These are phyloP conservation scores for Syzygium syzygioides DNA, from an alignment of 441 rosid genomes.

Conservation along the genomic window DNA sequence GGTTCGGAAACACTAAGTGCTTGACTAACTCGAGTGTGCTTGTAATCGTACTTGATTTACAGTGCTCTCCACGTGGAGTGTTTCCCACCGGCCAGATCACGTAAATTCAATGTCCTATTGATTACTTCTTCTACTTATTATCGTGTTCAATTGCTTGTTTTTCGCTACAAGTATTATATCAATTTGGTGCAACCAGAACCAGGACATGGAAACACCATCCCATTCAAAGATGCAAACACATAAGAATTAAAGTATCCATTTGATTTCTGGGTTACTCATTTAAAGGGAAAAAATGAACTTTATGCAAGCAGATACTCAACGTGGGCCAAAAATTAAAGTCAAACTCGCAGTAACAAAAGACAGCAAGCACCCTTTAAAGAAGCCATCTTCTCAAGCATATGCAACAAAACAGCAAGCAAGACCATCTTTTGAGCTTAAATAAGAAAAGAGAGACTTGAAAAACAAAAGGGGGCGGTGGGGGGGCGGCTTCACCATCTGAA, in stretches of 20 bases:
- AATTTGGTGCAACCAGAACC: neutral
- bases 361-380: neutral
- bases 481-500: constrained; percentile 31
- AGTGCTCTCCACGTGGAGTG: neutral
- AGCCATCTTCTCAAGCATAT: neutral
- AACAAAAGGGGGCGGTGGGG: neutral
- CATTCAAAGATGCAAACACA: neutral
- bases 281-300: neutral
- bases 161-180: neutral
- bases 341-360: neutral
- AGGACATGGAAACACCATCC: neutral
- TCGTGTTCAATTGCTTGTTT: neutral
- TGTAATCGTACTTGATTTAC: neutral
- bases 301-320: neutral
- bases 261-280: neutral
- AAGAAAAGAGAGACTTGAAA: too few species aligned
- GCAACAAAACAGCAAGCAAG: neutral
- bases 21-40: neutral
- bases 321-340: neutral
- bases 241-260: neutral
- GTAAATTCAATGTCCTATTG: neutral
- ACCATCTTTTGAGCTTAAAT: neutral
- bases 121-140: neutral
- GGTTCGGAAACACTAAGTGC: neutral
- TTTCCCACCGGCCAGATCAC: neutral